Conservation (phyloP, 305 asterid genomes). For the Rubia tinctorum region DNA sequence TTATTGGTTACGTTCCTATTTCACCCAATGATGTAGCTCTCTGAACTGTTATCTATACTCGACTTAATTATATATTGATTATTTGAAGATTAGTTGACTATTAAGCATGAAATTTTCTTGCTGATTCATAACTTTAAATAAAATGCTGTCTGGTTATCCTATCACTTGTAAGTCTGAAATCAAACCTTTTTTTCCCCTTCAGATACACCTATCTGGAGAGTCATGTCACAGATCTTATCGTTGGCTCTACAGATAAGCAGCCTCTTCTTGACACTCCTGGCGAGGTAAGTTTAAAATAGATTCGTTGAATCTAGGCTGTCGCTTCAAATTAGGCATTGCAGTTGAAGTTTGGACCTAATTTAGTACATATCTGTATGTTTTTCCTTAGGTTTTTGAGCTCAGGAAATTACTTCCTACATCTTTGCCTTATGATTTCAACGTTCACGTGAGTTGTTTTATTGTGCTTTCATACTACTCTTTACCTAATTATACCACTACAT, state of each 20-base stretch:
- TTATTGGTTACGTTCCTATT: background rate
- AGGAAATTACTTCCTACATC: conserved; percentile 91
- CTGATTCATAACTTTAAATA: background rate
- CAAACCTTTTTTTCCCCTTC: conserved; percentile 24
- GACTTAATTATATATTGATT: background rate
- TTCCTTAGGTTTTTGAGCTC: conserved; percentile 77
- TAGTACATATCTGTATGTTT: conserved; percentile 16
- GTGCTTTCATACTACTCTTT: background rate
- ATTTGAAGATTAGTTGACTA: background rate
- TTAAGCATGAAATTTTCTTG: conserved; percentile 3
- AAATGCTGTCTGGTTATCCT: no score
- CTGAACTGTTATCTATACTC: background rate
- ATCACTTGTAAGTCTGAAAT: conserved; percentile 12
- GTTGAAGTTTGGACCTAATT: background rate
- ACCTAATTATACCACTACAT: no score
- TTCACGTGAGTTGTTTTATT: conserved; percentile 61
- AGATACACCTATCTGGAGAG: conserved; percentile 68
- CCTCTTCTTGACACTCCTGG: conserved; percentile 92
- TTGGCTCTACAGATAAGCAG: conserved; percentile 73
- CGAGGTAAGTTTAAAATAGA: conserved; percentile 45
- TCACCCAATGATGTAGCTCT: background rate
- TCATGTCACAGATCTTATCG: conserved; percentile 44
- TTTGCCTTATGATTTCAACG: conserved; percentile 77
- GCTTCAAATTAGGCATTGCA: background rate
- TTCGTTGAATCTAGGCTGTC: background rate